Percentiles rank a stretch among this genome's conserved stretches.
phyloP scores from a whole-genome alignment of 805 yeast genomes.

The Cyberlindnera subsufficiens region DNA sequence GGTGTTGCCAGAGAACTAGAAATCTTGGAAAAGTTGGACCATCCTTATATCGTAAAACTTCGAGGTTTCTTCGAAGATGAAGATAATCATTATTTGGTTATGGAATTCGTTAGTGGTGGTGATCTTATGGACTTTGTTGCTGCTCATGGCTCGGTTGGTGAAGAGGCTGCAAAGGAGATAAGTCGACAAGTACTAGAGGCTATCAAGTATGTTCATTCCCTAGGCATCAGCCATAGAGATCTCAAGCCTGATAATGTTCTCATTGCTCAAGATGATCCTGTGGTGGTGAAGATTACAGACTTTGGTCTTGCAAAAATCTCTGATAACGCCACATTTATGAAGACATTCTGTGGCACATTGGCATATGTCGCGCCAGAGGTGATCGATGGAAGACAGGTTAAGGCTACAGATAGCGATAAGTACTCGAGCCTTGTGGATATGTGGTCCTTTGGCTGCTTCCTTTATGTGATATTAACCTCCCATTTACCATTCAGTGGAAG shows the following conservation, averaged over 20 bases:
- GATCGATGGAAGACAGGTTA: slow-evolving; percentile 34
- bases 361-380: slow-evolving; percentile 98
- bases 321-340: slow-evolving; percentile 79
- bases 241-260: slow-evolving; percentile 93
- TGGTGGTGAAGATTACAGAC: slow-evolving; percentile 87
- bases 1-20: slow-evolving; percentile 86
- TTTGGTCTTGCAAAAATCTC: slow-evolving; percentile 93
- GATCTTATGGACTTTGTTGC: slow-evolving; percentile 97
- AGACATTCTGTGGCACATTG: slow-evolving; percentile 95
- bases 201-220: slow-evolving; percentile 76
- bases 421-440: slow-evolving; percentile 91
- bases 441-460: slow-evolving; percentile 96
- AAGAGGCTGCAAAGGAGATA: slow-evolving; percentile 83
- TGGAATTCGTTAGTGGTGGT: slow-evolving; percentile 96
- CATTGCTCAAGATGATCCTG: slow-evolving; percentile 88
- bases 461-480: slow-evolving; percentile 86
- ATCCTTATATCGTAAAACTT: slow-evolving; percentile 78
- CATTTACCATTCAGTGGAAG: slow-evolving; percentile 93
- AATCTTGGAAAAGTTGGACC: slow-evolving; percentile 70
- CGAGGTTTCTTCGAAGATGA: slow-evolving; percentile 83
- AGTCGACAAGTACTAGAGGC: slow-evolving; percentile 81
- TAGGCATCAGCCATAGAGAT: slow-evolving; percentile 95
- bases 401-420: slow-evolving; percentile 23
- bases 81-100: slow-evolving; percentile 76
- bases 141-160: slow-evolving; percentile 86